These are phyloP conservation scores for Cercospora sp. DNA, from an alignment of 2,329 filamentous ascomycete species.

Conservation along the genomic window DNA sequence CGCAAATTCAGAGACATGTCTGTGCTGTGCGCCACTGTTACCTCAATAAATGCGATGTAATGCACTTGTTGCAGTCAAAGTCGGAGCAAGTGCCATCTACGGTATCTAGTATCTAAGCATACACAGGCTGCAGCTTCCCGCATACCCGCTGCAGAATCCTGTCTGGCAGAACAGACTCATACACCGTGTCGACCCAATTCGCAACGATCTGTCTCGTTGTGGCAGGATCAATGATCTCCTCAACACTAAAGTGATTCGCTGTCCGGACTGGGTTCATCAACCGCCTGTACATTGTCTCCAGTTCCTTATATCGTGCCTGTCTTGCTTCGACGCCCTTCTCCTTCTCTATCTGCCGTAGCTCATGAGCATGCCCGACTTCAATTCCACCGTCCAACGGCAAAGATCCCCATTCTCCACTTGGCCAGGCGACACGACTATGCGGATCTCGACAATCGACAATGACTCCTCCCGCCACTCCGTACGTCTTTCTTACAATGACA, in stretches of 20 bases:
- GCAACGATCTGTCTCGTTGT: constrained; percentile 58
- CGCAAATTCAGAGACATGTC: neutral
- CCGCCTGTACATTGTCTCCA: constrained; percentile 61
- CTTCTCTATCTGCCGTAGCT: constrained; percentile 57
- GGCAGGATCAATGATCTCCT: constrained; percentile 66
- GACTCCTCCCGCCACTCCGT: constrained; percentile 64
- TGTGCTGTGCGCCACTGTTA: neutral
- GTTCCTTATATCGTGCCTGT: constrained; percentile 54
- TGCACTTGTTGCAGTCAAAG: neutral
- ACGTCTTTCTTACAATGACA: constrained; percentile 62
- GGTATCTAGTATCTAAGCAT: constrained; percentile 23
- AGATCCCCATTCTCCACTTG: constrained; percentile 63
- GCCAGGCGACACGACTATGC: constrained; percentile 63
- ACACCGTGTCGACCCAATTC: constrained; percentile 59
- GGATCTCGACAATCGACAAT: constrained; percentile 66
- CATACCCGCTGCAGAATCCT: constrained; percentile 48
- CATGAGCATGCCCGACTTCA: constrained; percentile 63
- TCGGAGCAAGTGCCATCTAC: neutral
- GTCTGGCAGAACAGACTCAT: constrained; percentile 54
- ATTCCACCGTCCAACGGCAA: constrained; percentile 65
- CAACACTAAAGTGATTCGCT: constrained; percentile 63
- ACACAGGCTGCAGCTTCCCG: constrained; percentile 37
- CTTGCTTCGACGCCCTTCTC: constrained; percentile 52
- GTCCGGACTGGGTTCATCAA: constrained; percentile 66
- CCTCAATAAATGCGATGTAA: neutral